Conservation (phyloP, 1,284 basidiomycete species). For the Ceratobasidium sp. region DNA sequence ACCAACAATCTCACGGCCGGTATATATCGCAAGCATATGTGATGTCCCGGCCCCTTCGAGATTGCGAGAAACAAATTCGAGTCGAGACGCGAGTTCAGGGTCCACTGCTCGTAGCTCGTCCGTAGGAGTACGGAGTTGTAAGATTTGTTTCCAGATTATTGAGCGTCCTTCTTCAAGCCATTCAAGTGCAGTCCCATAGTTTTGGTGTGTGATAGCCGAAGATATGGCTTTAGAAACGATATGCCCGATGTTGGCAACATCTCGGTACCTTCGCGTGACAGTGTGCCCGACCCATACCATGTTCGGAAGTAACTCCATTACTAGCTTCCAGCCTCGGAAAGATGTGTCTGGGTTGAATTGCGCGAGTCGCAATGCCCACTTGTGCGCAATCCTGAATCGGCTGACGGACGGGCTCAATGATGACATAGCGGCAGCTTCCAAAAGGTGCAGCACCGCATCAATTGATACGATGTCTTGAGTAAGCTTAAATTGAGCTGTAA, state of each 20-base stretch:
- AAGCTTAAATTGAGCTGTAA: neutral
- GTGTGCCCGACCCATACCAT: slow-evolving; percentile 12
- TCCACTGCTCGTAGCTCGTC: neutral
- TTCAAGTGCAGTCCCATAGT: slow-evolving; percentile 1
- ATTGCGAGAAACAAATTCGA: slow-evolving; percentile 2
- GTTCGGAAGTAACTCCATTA: slow-evolving; percentile 7
- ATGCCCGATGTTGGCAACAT: neutral
- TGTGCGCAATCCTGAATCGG: neutral
- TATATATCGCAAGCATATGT: too few species aligned
- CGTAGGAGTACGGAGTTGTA: slow-evolving; percentile 8
- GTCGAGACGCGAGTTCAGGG: neutral
- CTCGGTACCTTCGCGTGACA: neutral
- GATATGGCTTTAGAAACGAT: neutral
- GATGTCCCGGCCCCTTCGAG: neutral
- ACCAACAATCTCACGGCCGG: neutral
- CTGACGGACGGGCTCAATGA: neutral
- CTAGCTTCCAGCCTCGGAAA: neutral
- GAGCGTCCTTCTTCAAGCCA: slow-evolving; percentile 9
- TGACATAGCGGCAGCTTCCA: neutral
- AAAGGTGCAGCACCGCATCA: neutral
- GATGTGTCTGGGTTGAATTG: neutral
- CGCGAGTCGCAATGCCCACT: neutral
- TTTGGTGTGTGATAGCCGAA: neutral
- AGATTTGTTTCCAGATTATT: slow-evolving; percentile 22
- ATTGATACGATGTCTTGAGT: neutral